Conservation (phyloP, 2,329 filamentous ascomycete genomes). For the Nigrograna mackinnonii region DNA sequence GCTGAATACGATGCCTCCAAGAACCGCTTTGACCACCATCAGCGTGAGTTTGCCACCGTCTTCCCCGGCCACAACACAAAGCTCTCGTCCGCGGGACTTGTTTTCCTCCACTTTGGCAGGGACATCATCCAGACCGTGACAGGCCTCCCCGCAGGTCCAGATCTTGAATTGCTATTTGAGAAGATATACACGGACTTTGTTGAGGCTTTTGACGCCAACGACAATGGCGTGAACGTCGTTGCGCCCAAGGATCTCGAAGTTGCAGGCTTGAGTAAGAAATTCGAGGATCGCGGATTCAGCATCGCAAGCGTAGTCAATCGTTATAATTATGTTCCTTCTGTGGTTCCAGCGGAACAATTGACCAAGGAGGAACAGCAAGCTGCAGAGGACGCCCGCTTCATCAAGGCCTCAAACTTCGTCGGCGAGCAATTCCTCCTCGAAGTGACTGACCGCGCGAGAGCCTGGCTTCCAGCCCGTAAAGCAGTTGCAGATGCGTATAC, state of each 20-base stretch:
- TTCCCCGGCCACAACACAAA: slow-evolving; percentile 87
- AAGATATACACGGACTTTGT: slow-evolving; percentile 94
- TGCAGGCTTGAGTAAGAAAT: slow-evolving; percentile 79
- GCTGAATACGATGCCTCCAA: slow-evolving; percentile 80
- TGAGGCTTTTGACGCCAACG: slow-evolving; percentile 95
- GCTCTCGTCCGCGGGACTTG: slow-evolving; percentile 89
- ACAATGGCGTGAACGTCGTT: slow-evolving; percentile 89
- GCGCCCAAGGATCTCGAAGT: slow-evolving; percentile 70
- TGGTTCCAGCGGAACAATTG: slow-evolving; percentile 32
- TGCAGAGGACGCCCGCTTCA: slow-evolving; percentile 81
- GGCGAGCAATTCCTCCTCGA: slow-evolving; percentile 86
- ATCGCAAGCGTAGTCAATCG: slow-evolving; percentile 87
- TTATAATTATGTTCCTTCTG: slow-evolving; percentile 70
- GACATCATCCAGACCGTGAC: slow-evolving; percentile 75
- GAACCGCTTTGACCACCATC: slow-evolving; percentile 95
- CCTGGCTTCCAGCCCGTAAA: slow-evolving; percentile 87
- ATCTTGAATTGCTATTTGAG: slow-evolving; percentile 76
- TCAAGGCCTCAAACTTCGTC: slow-evolving; percentile 76
- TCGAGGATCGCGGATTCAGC: slow-evolving; percentile 79
- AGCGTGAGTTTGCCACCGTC: slow-evolving; percentile 82
- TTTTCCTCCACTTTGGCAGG: slow-evolving; percentile 94
- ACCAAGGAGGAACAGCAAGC: slow-evolving; percentile 57
- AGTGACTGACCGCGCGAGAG: slow-evolving; percentile 71
- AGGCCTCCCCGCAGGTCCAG: slow-evolving; percentile 61
- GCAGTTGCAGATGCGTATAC: slow-evolving; percentile 78